Evolutionary conservation across 371 early-diverging fungal genomes (phyloP), one percentile per base, ranked within the genome.

Genomic region (Catenaria anguillulae): DNA sequence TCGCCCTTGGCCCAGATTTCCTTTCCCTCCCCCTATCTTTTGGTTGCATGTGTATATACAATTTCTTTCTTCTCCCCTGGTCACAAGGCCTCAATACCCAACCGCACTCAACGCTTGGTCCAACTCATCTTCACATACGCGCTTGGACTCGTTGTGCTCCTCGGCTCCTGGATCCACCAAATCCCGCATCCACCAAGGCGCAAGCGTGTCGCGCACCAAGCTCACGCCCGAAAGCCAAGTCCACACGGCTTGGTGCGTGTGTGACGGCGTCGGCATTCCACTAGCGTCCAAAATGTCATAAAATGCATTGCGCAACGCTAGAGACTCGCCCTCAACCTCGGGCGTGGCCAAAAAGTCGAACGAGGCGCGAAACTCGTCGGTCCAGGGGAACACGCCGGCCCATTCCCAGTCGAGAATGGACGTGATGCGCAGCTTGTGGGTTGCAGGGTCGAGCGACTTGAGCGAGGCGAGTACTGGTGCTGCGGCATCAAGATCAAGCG

Each of bases 121-220:
- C n/a, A n/a, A n/a, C n/a, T n/a, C n/a, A n/a, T n/a, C n/a, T n/a
- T n/a, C n/a, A n/a, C n/a, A n/a, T n/a, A n/a, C n/a, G n/a, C n/a
- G n/a, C n/a, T n/a, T n/a, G n/a, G n/a, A n/a, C n/a, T n/a, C n/a
- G n/a, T n/a, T n/a, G n/a, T 43, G 43, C 21, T 43, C 43, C 5
- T 17, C 21, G 21, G 43, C 43, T 0, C 43, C 23, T 23, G 19
- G 48, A 48, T 48, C 48, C 48, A 48, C 48, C 48, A 48, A 8
- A 48, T 48, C 48, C 48, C 12, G 21, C 48, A 48, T 48, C n/a
- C 24, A 48, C 48, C 48, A 48, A 23, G 48, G 48, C 48, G 48
- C 48, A 8, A 48, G 21, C 48, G 48, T 24, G 26, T 48, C 48
- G 10, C 48, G 48, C 29, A 24, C 48, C 40, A 10, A 10, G 29